phyloP scores from a whole-genome alignment of 1,139 yeast species.

The Torulaspora globosa region DNA sequence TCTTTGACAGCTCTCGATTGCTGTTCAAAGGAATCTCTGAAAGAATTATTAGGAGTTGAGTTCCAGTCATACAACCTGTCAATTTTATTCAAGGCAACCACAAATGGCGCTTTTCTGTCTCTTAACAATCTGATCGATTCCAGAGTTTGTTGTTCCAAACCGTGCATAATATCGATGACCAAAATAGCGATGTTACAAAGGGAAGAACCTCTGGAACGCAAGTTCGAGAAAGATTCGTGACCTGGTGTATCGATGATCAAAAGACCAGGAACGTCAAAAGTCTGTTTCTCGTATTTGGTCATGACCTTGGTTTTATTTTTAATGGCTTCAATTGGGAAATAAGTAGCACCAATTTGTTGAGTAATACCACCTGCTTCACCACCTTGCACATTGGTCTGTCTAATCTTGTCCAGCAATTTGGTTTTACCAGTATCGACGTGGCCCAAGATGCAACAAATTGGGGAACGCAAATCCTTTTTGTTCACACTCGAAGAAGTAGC shows the following conservation, averaged over 20 bases:
- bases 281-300: conserved; percentile 79
- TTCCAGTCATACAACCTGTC: conserved; percentile 98
- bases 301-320: conserved; percentile 86
- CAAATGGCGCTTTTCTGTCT: conserved; percentile 96
- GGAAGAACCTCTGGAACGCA: conserved; percentile 98
- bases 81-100: conserved; percentile 94
- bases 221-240: conserved; percentile 97
- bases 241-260: conserved; percentile 98
- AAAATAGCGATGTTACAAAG: conserved; percentile 97
- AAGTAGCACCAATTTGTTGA: conserved; percentile 99
- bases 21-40: conserved; percentile 85
- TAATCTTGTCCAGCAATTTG: conserved; percentile 88
- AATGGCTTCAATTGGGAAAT: conserved; percentile 95
- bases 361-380: conserved; percentile 99
- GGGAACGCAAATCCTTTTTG: conserved; percentile 74
- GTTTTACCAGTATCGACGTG: conserved; percentile 99
- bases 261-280: conserved; percentile 94
- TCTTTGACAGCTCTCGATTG: conserved; percentile 83
- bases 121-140: conserved; percentile 89
- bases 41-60: conserved; percentile 80
- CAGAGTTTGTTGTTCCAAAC: conserved; percentile 93
- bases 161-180: conserved; percentile 98
- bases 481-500: conserved; percentile 22
- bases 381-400: conserved; percentile 99
- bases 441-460: conserved; percentile 97